Base-by-base conservation (phyloP, 768 basidiomycete genomes). In the Tephrocybe sp. region DNA sequence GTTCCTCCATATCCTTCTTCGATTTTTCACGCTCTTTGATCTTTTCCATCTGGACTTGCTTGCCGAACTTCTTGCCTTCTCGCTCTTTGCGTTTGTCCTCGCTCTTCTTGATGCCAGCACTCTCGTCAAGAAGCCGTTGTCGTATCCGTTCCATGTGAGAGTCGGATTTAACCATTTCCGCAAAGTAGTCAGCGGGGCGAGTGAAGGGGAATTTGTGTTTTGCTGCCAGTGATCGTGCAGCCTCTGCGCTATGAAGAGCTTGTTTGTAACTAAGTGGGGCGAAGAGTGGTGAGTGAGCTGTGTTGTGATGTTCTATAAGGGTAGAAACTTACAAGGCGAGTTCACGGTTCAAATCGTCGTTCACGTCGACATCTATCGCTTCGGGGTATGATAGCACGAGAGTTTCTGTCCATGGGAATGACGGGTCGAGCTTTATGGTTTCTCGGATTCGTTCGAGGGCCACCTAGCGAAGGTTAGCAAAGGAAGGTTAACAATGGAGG, bases 161-260 rank as follows among this genome's bases (percentile, higher is more conserved):
- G 61, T 99, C 97, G 30, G 85, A 87, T 69, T 98, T 98, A 59
- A 98, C 88, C 96, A 98, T 98, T 71, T 98, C 96, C 19, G 96
- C 96, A 57, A 96, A 98, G 67, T 94, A 98, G 69, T 98, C 96
- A 0, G 82, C 60, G 0, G 97, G 97, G 12, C 96, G 87, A 9
- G 90, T 88, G 71, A 97, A 98, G 0, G 94, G 85, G 52, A 93
- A 73, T 19, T 83, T 80, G 65, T 85, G 79, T 60, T 89, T 85
- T 11, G 78, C 70, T n/a, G 91, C 91, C n/a, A 93, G 80, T 2
- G 76, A 64, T 45, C 82, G 84, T 2, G 93, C 93, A 22, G 77
- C 69, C 48, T 85, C 80, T n/a, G 87, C 93, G 35, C 84, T 72
- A 53, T 94, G 85, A 0, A 98, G 74, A 4, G 95, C 94, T 70